Conservation (phyloP, 306 rosid species). For the Betula pendula region DNA sequence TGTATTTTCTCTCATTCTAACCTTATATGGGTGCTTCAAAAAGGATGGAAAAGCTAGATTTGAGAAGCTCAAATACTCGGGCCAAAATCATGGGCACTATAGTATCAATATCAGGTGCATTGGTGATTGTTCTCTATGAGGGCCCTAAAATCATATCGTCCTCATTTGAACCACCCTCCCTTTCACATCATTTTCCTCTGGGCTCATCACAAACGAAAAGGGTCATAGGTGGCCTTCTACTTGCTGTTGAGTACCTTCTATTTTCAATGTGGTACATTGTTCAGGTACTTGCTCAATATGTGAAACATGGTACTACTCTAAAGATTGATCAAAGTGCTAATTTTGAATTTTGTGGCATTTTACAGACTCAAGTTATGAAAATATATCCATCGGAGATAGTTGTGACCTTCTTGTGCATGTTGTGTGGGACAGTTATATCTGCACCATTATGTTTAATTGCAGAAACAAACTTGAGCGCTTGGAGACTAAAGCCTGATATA, state of each 20-base stretch:
- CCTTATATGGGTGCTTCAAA: background rate
- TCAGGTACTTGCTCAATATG: slow-evolving; percentile 31
- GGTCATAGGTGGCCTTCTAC: slow-evolving; percentile 50
- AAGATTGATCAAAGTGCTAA: background rate
- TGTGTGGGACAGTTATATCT: slow-evolving; percentile 17
- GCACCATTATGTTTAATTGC: slow-evolving; percentile 23
- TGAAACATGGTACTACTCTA: too few species aligned
- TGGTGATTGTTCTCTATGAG: slow-evolving; percentile 48
- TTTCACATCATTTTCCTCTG: slow-evolving; percentile 6
- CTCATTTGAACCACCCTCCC: slow-evolving; percentile 4
- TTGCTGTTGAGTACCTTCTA: slow-evolving; percentile 32
- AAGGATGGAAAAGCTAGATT: slow-evolving; percentile 56
- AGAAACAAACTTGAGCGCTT: slow-evolving; percentile 27
- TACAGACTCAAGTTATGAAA: slow-evolving; percentile 31
- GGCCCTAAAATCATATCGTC: slow-evolving; percentile 38
- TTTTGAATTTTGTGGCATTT: background rate
- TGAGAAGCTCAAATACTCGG: slow-evolving; percentile 43
- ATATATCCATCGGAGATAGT: slow-evolving; percentile 29
- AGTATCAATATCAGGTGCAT: slow-evolving; percentile 56
- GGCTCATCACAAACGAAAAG: slow-evolving; percentile 36
- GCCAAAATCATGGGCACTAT: slow-evolving; percentile 52
- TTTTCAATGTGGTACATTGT: slow-evolving; percentile 47
- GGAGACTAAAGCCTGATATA: slow-evolving; percentile 27
- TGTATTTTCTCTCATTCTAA: background rate
- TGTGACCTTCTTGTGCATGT: slow-evolving; percentile 28